Evolutionary conservation across 1,139 yeast genomes (phyloP).

Genomic region (Taphrina wiesneri): DNA sequence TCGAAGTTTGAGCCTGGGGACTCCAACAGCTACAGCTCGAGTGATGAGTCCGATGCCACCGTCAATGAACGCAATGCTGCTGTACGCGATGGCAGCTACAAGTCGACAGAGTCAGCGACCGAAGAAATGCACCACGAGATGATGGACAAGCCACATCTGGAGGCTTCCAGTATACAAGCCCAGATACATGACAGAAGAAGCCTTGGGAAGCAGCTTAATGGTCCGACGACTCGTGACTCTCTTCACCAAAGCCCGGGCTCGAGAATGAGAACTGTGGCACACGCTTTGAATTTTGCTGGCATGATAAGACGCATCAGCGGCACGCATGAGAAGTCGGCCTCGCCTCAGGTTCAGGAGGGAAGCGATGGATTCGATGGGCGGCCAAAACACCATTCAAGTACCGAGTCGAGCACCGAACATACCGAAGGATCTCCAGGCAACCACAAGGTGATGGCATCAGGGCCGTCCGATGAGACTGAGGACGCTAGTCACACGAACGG

Average conservation of each 20-base stretch:
- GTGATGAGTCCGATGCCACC: constrained; percentile 4
- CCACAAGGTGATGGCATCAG: neutral
- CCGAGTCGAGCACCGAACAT: neutral
- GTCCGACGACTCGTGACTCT: neutral
- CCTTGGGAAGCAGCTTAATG: neutral
- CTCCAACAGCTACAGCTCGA: neutral
- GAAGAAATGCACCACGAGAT: no score
- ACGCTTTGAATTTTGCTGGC: constrained; percentile 10
- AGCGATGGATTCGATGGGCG: neutral
- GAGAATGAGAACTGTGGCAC: neutral
- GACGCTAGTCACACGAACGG: constrained; percentile 21
- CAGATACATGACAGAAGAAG: neutral
- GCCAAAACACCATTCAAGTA: neutral
- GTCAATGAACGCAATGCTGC: neutral
- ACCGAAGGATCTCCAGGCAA: neutral
- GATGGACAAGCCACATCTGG: no score
- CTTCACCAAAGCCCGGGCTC: neutral
- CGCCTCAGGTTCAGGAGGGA: neutral
- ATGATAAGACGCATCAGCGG: constrained; percentile 16
- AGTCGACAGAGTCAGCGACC: no score
- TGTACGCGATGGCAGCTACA: neutral
- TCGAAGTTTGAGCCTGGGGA: neutral
- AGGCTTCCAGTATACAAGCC: no score
- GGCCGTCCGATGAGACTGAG: constrained; percentile 15
- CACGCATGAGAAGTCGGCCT: neutral